Base-by-base conservation (phyloP, 805 yeast species). In the Monosporozyma aerobia region DNA sequence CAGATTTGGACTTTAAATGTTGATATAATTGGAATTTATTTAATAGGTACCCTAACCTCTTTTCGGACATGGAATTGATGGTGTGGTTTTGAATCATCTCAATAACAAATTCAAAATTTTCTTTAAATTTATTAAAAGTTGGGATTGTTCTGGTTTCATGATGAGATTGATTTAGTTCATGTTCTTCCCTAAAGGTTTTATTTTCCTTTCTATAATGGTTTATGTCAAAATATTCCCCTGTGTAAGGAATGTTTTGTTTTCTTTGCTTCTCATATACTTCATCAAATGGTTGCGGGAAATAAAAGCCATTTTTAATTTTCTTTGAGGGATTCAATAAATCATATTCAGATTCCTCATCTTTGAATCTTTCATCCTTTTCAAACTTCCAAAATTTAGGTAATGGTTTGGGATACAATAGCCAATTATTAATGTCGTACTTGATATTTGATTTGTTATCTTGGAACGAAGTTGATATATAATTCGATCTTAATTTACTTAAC, bases 391-490 rank as follows among this genome's bases (percentile, higher is more conserved):
- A 71, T 54, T 69, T 73, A 1, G 73, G 72, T 46, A 68, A 59
- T 9, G 96, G 95, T 23, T 83, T 82, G 0, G 98, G 97, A 64
- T 88, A 90, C 33, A 88, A 79, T n/a, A 68, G 67, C 97, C 97
- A 90, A 30, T 64, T 69, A 13, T 70, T 71, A 5, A 72, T 64
- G 40, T 67, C 69, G 68, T 90, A 85, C 61, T 87, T 82, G 3
- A 96, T 95, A 67, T 92, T 90, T 51, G 80, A 80, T 43, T 64
- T 58, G 41, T 81, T 82, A 55, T 82, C 75, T 68, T 90, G 98
- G 29, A 77, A 56, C 0, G 96, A 87, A 2, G 77, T 56, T 2
- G 62, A 59, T 62, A 83, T 77, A 68, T 89, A 90, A 59, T 79
- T 80, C 58, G 79, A 83, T 58, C 97, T 77, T 51, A 83, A 60